Conservation (phyloP, 2,329 filamentous ascomycete species). For the Phaeophleospora eucalypticola region DNA sequence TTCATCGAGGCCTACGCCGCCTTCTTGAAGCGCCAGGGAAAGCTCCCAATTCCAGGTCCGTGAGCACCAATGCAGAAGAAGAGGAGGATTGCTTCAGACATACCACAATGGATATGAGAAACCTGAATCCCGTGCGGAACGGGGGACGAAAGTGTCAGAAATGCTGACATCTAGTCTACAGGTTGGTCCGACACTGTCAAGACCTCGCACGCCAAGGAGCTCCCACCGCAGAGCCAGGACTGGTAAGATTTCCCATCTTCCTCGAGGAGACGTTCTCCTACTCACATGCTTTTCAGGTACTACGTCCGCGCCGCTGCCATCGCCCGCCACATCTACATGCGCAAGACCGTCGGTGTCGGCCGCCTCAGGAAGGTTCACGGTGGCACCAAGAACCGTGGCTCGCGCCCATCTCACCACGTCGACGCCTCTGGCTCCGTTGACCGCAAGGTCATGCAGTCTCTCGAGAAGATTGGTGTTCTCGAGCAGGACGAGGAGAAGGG, state of each 20-base stretch:
- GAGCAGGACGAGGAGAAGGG: slow-evolving; percentile 98
- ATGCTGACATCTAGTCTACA: slow-evolving; percentile 52
- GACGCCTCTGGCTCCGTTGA: slow-evolving; percentile 93
- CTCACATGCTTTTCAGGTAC: slow-evolving; percentile 45
- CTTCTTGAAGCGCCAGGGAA: slow-evolving; percentile 92
- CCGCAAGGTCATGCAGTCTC: slow-evolving; percentile 93
- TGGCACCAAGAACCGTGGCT: slow-evolving; percentile 86
- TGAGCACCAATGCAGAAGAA: slow-evolving; percentile 30
- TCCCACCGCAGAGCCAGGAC: slow-evolving; percentile 96
- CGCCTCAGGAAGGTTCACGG: slow-evolving; percentile 96
- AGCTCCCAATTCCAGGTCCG: slow-evolving; percentile 84
- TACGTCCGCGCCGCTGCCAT: slow-evolving; percentile 87
- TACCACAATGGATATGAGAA: slow-evolving; percentile 28
- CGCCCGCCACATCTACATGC: slow-evolving; percentile 97
- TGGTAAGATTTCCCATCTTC: slow-evolving; percentile 65
- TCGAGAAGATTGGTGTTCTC: slow-evolving; percentile 98
- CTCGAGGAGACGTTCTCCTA: neutral
- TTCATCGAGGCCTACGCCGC: slow-evolving; percentile 82
- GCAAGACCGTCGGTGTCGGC: slow-evolving; percentile 98
- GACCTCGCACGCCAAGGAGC: slow-evolving; percentile 93
- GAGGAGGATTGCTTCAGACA: slow-evolving; percentile 20
- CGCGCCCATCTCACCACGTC: slow-evolving; percentile 87
- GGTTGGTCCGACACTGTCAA: slow-evolving; percentile 99
- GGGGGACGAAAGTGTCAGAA: slow-evolving; percentile 40
- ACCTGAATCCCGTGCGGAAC: slow-evolving; percentile 53